Base-by-base conservation (phyloP, 163 green algal genomes). In the Chlamydomonas reinhardtii region DNA sequence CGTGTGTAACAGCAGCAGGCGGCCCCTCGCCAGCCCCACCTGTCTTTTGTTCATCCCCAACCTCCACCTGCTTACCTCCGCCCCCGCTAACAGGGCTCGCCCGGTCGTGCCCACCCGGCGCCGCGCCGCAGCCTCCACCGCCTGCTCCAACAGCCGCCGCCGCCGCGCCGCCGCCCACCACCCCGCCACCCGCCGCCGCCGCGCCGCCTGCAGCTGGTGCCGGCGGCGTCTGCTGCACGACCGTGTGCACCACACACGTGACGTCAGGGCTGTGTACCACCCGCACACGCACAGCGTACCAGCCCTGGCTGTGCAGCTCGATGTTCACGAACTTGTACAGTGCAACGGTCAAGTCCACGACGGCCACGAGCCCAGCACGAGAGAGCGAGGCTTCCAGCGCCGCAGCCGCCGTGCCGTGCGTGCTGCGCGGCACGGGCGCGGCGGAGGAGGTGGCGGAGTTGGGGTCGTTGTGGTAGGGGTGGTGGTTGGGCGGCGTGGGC, bases 291-390 rank as follows among this genome's bases (percentile, higher is more conserved):
- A 86, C 80, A 15, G 80, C 80, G 39, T 86, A 86, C 80, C 80
- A 86, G 69, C 80, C 80, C 80, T 86, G 80, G 37, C 80, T 86
- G 71, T 86, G 80, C 37, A 86, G 56, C 71, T 86, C 80, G 6
- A 86, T 74, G 35, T 86, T 86, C 0, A 86, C 80, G 27, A 86
- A 86, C 56, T 86, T 86, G 71, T 86, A 75, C 56, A 86, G 34
- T 29, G 80, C 59, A 2, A 86, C 56, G 35, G 37, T 74, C n/a
- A 86, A 29, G 32, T 86, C 71, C 4, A 86, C 25, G 0, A 86
- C 80, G 0, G 70, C 80, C 3, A 86, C 71, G 3, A 86, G 27
- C 6, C 80, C 80, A 5, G 52, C 68, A 5, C 78, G 68, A 0
- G 68, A 52, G 34, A 85, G 68, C n/a, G 78, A 52, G 27, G 25